phyloP scores from a whole-genome alignment of 2,329 filamentous ascomycete genomes.

The Penicillium expansum region DNA sequence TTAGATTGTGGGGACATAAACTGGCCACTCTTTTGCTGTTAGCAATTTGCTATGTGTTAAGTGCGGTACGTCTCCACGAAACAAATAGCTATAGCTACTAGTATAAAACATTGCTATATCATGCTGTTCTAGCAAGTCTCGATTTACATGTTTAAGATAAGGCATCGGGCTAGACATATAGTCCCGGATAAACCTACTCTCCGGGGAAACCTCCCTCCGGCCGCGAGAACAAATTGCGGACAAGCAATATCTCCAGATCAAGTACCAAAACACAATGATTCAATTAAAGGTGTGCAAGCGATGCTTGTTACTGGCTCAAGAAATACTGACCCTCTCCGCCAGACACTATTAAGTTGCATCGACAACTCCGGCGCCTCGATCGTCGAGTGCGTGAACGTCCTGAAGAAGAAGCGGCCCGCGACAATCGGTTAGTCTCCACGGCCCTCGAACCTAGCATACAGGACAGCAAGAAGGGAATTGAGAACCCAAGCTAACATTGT shows the following conservation, averaged over 20 bases:
- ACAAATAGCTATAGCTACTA: too few relatives aligned
- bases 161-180: background rate
- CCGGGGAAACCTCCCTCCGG: conserved; percentile 22
- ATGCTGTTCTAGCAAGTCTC: too few relatives aligned
- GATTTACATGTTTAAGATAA: too few relatives aligned
- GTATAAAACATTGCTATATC: too few relatives aligned
- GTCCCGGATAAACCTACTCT: conserved; percentile 16
- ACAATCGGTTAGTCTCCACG: conserved; percentile 68
- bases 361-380: conserved; percentile 98
- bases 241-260: conserved; percentile 22
- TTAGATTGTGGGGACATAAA: too few relatives aligned
- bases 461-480: background rate
- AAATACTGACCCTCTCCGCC: background rate
- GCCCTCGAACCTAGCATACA: background rate
- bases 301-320: background rate
- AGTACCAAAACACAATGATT: conserved; percentile 67
- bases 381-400: conserved; percentile 91
- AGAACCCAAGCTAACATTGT: background rate
- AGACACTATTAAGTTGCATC: conserved; percentile 99
- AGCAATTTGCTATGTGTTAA: too few relatives aligned
- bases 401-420: conserved; percentile 82
- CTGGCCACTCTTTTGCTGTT: too few relatives aligned
- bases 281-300: conserved; percentile 67
- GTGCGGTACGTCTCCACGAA: too few relatives aligned
- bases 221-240: conserved; percentile 24